A percentile compares a stretch with the other conserved stretches of the same genome.
Evolutionary conservation across 192 early-diverging fungal genomes (phyloP).

Genomic region (Phlyctochytrium planicorne): DNA sequence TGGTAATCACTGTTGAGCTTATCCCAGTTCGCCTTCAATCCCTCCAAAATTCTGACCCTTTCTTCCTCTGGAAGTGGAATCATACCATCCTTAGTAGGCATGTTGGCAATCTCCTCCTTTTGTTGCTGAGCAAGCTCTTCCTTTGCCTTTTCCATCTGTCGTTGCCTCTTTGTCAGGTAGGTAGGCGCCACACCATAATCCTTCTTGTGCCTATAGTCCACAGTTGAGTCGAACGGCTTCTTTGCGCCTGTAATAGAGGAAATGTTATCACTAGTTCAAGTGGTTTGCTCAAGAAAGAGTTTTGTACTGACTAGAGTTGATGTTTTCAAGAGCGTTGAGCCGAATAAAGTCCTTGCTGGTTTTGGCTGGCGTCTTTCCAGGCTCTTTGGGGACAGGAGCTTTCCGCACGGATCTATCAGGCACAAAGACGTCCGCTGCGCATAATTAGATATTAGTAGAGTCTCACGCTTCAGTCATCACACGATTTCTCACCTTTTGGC

Average conservation of each 20-base stretch:
- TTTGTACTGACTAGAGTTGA: slow-evolving; percentile 47
- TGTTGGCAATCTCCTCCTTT: slow-evolving; percentile 26
- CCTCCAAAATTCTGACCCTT: slow-evolving; percentile 47
- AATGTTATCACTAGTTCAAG: slow-evolving; percentile 4
- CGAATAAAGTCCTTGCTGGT: slow-evolving; percentile 54
- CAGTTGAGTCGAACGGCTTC: slow-evolving; percentile 22
- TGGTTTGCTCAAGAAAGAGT: neutral
- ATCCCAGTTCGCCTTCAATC: slow-evolving; percentile 51
- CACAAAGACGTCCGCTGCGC: neutral
- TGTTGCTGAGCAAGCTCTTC: slow-evolving; percentile 14
- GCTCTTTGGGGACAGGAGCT: slow-evolving; percentile 45
- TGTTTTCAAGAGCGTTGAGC: slow-evolving; percentile 52
- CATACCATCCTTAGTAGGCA: slow-evolving; percentile 26
- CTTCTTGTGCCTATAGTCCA: slow-evolving; percentile 40
- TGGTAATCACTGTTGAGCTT: slow-evolving; percentile 57
- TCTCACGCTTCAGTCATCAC: neutral
- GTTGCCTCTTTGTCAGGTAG: slow-evolving; percentile 35
- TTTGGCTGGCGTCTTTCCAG: slow-evolving; percentile 23
- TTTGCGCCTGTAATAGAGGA: slow-evolving; percentile 36
- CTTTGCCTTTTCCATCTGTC: slow-evolving; percentile 15
- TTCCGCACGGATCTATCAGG: slow-evolving; percentile 47
- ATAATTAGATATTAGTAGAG: neutral
- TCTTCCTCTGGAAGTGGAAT: slow-evolving; percentile 52
- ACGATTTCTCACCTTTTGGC: slow-evolving; percentile 4
- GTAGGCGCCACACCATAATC: slow-evolving; percentile 49